Evolutionary conservation across 1,284 basidiomycete genomes (phyloP), one percentile per base, ranked within the genome.

Genomic region (Malassezia dermatis): DNA sequence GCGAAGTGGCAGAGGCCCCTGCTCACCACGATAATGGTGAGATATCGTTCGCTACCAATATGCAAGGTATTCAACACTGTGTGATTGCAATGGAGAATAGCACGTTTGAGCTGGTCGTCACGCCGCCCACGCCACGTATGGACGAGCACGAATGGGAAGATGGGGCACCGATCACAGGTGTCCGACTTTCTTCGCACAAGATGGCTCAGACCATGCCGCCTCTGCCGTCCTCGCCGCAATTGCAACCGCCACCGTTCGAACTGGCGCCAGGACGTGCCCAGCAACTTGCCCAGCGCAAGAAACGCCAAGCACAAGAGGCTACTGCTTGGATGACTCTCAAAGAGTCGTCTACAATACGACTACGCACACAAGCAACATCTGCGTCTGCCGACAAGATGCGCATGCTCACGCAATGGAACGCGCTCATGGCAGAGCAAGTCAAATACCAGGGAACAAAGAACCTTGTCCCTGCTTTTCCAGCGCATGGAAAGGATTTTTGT

Each of bases 181-280:
- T 57, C 4, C 41, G 55, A n/a, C 24, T 57, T 11, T 43, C 37
- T 8, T 57, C 55, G 19, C 55, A 57, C 28, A 28, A 32, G 17
- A 35, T 21, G 44, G 31, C 27, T 1, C 41, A 37, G 2, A 21
- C 31, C 2, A 1, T 30, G 32, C 15, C 43, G 19, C n/a, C n/a
- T 4, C 7, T 17, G 2, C 45, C 49, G 3, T 24, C 45, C 3
- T 37, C 55, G 10, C 46, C 49, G 10, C 40, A 17, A 4, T 40
- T 57, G 13, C 30, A 35, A 39, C 55, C 55, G 8, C 55, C 55
- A 8, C 43, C 55, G n/a, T 57, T 57, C 32, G 49, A 57, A 31
- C 46, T 57, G 12, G 55, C 55, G 17, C 55, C 55, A 2, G 55
- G 55, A 15, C 55, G 55, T 7, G 49, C 55, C 8, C 49, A 21